Conservation (phyloP, 495 filamentous ascomycete genomes). For the Aspergillus ostianus region DNA sequence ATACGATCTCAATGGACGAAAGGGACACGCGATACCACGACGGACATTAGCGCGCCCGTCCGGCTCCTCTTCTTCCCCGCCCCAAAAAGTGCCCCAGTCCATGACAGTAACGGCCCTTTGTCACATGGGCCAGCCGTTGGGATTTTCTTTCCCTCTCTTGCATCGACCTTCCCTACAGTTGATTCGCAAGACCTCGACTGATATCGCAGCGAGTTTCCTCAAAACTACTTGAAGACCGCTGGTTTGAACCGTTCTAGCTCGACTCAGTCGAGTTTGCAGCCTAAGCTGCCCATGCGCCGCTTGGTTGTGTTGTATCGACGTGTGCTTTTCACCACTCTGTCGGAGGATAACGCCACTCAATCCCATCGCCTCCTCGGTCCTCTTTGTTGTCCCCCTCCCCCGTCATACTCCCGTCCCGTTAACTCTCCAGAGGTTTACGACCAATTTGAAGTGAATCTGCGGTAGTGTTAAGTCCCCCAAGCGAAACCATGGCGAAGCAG, state of each 20-base stretch:
- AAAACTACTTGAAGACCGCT: not conserved
- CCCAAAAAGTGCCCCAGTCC: not conserved
- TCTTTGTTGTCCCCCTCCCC: not conserved
- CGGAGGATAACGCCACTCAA: constrained; percentile 5
- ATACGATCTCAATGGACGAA: not conserved
- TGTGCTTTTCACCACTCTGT: constrained; percentile 1
- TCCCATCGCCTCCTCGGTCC: not conserved
- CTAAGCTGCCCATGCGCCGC: not conserved
- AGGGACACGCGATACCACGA: not conserved
- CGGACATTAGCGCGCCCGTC: not conserved
- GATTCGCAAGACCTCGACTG: not conserved
- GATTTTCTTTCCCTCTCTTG: not conserved
- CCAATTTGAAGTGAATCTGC: not conserved
- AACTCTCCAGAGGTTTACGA: not conserved
- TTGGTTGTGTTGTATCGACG: not conserved
- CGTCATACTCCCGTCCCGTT: not conserved
- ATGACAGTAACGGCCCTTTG: not conserved
- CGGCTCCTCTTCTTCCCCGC: not conserved
- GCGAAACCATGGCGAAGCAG: constrained; percentile 17
- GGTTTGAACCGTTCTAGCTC: not conserved
- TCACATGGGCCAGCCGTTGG: constrained; percentile 5
- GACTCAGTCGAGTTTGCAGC: not conserved
- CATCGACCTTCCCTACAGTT: not conserved
- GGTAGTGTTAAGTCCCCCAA: no score
- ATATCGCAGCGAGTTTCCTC: not conserved